Conservation (phyloP, 176 grass and related monocot species). For the Zoysia japonica region DNA sequence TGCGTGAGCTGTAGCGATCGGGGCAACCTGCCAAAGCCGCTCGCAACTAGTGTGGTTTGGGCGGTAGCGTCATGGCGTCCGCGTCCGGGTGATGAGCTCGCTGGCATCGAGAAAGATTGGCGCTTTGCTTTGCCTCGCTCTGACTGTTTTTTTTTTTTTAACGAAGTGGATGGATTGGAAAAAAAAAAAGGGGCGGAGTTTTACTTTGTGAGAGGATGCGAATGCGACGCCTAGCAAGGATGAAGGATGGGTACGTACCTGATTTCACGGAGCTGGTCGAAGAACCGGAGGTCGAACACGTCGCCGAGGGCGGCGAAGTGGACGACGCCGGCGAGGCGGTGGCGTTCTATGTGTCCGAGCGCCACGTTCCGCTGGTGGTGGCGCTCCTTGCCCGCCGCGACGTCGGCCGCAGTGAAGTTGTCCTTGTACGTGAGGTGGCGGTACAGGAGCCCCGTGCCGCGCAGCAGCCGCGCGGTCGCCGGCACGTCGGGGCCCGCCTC, state of each 20-base stretch:
- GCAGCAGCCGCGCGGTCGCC: conserved; percentile 58
- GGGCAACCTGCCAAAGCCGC: conserved; percentile 42
- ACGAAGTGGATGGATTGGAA: no score
- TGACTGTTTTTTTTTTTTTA: background rate
- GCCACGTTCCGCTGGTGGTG: conserved; percentile 93
- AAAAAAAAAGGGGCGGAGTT: background rate
- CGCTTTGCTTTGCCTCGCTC: conserved; percentile 12
- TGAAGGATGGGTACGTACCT: conserved; percentile 45
- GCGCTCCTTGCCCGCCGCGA: conserved; percentile 49
- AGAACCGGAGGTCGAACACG: conserved; percentile 69
- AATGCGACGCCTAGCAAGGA: background rate
- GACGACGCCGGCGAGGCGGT: conserved; percentile 70
- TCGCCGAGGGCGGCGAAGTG: conserved; percentile 67
- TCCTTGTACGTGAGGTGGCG: conserved; percentile 85
- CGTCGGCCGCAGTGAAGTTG: conserved; percentile 74
- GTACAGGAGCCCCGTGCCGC: conserved; percentile 83
- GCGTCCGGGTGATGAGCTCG: conserved; percentile 21
- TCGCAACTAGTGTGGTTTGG: conserved; percentile 47
- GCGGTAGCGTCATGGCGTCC: conserved; percentile 27
- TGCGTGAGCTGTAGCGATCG: conserved; percentile 48
- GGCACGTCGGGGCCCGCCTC: conserved; percentile 55
- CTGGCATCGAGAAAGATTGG: conserved; percentile 25
- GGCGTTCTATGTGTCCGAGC: conserved; percentile 81
- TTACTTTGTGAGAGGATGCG: background rate
- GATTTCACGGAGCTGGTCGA: conserved; percentile 72